These are phyloP conservation scores for Penicillium flavigenum DNA, from an alignment of 495 filamentous ascomycete genomes.

Conservation along the genomic window DNA sequence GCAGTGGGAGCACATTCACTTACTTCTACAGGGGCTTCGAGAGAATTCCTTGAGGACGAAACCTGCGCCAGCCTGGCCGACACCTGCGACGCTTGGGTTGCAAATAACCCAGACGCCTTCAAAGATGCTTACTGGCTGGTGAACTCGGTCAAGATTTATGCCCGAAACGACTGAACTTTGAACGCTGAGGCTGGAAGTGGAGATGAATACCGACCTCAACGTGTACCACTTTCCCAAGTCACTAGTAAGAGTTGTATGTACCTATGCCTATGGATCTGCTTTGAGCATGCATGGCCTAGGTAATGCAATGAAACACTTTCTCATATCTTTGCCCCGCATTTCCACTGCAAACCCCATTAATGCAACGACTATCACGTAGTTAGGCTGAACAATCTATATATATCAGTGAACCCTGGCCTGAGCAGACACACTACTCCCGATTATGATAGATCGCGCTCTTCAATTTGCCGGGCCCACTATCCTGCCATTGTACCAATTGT, in stretches of 20 bases:
- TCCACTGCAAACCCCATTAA: too few relatives aligned
- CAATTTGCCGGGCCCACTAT: too few relatives aligned
- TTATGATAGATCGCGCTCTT: too few relatives aligned
- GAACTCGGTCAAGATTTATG: neutral
- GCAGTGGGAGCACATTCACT: too few relatives aligned
- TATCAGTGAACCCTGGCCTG: too few relatives aligned
- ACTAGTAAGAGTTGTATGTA: neutral
- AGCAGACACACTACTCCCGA: too few relatives aligned
- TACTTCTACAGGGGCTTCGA: neutral
- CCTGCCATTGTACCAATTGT: too few relatives aligned
- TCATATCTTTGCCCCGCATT: neutral
- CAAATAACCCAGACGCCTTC: neutral
- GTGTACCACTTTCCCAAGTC: neutral
- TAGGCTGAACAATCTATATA: too few relatives aligned
- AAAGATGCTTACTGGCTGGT: constrained; percentile 2
- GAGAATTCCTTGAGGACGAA: neutral
- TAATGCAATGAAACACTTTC: neutral
- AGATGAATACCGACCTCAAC: neutral
- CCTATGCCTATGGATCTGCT: neutral
- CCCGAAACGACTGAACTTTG: neutral
- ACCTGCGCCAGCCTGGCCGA: neutral
- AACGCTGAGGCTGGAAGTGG: neutral
- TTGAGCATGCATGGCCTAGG: neutral
- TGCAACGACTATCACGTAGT: too few relatives aligned
- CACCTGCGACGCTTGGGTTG: neutral